Base-by-base conservation (phyloP, 129 eudicot genomes). In the Helichrysum umbraculigerum region DNA sequence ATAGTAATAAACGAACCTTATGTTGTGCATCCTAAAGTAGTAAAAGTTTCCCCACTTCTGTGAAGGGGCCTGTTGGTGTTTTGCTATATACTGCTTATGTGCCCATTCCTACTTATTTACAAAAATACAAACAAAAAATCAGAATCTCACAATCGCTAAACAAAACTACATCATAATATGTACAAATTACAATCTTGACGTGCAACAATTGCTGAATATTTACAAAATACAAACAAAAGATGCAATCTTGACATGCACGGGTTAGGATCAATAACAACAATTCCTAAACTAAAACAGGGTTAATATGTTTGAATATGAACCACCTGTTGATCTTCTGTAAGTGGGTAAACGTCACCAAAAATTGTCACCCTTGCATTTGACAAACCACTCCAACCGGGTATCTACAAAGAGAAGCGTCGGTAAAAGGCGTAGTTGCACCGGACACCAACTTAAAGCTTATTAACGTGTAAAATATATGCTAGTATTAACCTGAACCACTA, bases 31-130 rank as follows among this genome's bases (percentile, higher is more conserved):
- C 82, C 99, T 83, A 58, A 95, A 95, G 83, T 95, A 91, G 85
- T 86, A 89, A 74, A 89, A 95, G 89, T 91, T 95, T 19, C 99
- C 99, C 99, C 99, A 95, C 74, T 95, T 92, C 65, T 91, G 96
- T 14, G 97, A 89, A 81, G 99, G 99, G 44, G 96, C 99, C 69
- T 95, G 99, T 15, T 88, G 99, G 83, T 95, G 99, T 78, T 91
- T 95, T 34, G 93, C 87, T 56, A 95, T 91, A 72, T 95, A 91
- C 81, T 86, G 96, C 76, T 91, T 87, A 81, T 95, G 97, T 76
- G 99, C 99, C 97, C 97, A 95, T 82, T 91, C 97, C 97, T 91
- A 20, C 20, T 19, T 58, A 58, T 58, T 20, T 67, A 67, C 33
- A 34, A 35, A n/a, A 11, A 4, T 20, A 7, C 0, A 37, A 66